Evolutionary conservation across 257 asterid genomes (phyloP).

Genomic region (Cruciata laevipes): DNA sequence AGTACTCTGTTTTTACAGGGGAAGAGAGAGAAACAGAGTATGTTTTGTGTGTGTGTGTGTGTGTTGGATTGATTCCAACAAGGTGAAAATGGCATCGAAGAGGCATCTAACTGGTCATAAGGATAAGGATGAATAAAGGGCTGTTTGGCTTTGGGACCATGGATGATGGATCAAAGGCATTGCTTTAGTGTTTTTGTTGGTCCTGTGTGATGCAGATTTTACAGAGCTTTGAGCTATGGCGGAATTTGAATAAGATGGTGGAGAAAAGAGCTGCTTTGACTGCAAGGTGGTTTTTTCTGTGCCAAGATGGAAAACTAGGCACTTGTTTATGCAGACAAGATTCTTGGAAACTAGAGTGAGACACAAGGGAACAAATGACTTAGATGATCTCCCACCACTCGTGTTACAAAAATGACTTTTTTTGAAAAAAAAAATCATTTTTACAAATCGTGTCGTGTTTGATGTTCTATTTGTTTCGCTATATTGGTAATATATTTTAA

Average conservation of each 20-base stretch:
- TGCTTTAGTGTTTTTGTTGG: conserved; percentile 2
- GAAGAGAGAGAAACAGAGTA: not conserved
- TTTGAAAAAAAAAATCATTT: no score
- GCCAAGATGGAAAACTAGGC: not conserved
- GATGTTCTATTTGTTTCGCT: no score
- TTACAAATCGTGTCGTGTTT: no score
- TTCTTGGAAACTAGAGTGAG: not conserved
- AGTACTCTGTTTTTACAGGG: not conserved
- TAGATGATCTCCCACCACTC: not conserved
- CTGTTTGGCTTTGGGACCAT: conserved; percentile 18
- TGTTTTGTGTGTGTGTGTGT: no score
- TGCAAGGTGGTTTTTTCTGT: not conserved
- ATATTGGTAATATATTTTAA: no score
- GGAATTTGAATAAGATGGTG: conserved; percentile 3
- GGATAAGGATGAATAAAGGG: conserved; percentile 20
- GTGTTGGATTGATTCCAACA: conserved; percentile 28
- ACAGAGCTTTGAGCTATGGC: not conserved
- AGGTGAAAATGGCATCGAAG: conserved; percentile 8
- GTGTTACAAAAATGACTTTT: not conserved
- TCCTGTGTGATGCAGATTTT: conserved; percentile 7
- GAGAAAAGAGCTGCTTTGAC: not conserved
- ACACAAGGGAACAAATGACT: not conserved
- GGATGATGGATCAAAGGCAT: not conserved
- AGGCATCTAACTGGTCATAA: conserved; percentile 11
- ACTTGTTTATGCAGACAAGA: not conserved